phyloP scores from a whole-genome alignment of 192 early-diverging fungal species.

The Tieghemiomyces parasiticus region DNA sequence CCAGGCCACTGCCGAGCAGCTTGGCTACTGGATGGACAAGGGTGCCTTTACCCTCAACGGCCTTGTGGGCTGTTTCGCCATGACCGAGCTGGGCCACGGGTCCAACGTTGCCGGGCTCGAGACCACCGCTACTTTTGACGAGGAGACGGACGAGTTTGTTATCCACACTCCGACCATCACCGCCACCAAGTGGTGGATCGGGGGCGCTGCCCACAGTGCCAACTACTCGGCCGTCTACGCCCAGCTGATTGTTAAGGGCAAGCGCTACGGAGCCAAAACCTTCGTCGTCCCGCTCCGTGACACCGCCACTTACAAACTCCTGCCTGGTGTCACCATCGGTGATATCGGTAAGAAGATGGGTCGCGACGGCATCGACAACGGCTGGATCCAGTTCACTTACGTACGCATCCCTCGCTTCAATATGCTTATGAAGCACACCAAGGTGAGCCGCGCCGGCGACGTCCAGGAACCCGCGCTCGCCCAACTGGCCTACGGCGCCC shows the following conservation, averaged over 20 bases:
- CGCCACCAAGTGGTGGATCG: constrained; percentile 96
- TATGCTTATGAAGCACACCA: constrained; percentile 91
- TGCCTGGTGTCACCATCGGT: constrained; percentile 80
- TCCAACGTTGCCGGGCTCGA: constrained; percentile 86
- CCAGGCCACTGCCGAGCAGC: constrained; percentile 67
- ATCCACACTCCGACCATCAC: constrained; percentile 65
- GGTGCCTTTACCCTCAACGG: constrained; percentile 70
- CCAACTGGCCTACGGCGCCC: constrained; percentile 77
- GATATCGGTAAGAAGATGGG: constrained; percentile 92
- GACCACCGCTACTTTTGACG: constrained; percentile 82
- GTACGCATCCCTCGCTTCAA: constrained; percentile 78
- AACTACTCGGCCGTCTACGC: constrained; percentile 72
- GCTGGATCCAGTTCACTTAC: constrained; percentile 85
- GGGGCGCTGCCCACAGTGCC: constrained; percentile 83
- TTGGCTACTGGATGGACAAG: constrained; percentile 71
- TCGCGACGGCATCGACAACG: constrained; percentile 83
- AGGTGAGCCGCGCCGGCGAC: constrained; percentile 60
- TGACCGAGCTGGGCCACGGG: constrained; percentile 78
- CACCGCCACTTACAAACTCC: constrained; percentile 53
- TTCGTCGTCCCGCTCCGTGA: constrained; percentile 83
- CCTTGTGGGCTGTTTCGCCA: constrained; percentile 80
- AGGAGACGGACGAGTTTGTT: constrained; percentile 67
- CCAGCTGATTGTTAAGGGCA: constrained; percentile 66
- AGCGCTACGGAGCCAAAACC: constrained; percentile 70
- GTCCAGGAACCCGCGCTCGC: constrained; percentile 68